These are phyloP conservation scores for Acanthochlamys bracteata DNA, from an alignment of 106 monocot species.

Conservation along the genomic window DNA sequence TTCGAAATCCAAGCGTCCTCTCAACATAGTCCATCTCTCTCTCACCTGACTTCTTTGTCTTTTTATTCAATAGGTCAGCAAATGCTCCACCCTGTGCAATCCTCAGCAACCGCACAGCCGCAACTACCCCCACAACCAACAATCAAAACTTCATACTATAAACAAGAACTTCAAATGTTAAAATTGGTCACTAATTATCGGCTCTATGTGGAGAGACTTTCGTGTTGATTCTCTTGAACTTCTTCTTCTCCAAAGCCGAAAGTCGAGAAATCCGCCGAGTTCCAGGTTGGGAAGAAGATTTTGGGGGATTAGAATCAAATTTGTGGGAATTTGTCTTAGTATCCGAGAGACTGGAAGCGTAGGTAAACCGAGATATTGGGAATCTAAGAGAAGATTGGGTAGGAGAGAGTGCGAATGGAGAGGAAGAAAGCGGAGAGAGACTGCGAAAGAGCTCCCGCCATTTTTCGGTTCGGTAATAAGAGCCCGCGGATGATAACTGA, in stretches of 20 bases:
- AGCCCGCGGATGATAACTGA: no score
- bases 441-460: no score
- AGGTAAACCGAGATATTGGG: no score
- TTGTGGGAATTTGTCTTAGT: no score
- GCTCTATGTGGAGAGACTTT: slow-evolving; percentile 89
- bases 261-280: no score
- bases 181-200: slow-evolving; percentile 22
- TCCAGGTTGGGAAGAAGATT: no score
- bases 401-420: no score
- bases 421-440: no score
- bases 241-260: slow-evolving; percentile 8
- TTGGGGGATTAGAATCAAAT: no score
- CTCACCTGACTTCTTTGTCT: slow-evolving; percentile 37
- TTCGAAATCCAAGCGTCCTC: slow-evolving; percentile 90
- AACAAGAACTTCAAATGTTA: not conserved
- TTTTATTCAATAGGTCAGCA: slow-evolving; percentile 76
- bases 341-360: no score
- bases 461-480: no score
- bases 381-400: no score
- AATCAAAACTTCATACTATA: not conserved
- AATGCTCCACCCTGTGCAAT: slow-evolving; percentile 87
- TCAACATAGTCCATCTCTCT: slow-evolving; percentile 90
- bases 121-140: slow-evolving; percentile 22
- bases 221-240: slow-evolving; percentile 27
- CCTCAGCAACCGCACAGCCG: slow-evolving; percentile 88